These are phyloP conservation scores for Nothophytophthora sp. DNA, from an alignment of 352 stramenopile genomes.

Conservation along the genomic window DNA sequence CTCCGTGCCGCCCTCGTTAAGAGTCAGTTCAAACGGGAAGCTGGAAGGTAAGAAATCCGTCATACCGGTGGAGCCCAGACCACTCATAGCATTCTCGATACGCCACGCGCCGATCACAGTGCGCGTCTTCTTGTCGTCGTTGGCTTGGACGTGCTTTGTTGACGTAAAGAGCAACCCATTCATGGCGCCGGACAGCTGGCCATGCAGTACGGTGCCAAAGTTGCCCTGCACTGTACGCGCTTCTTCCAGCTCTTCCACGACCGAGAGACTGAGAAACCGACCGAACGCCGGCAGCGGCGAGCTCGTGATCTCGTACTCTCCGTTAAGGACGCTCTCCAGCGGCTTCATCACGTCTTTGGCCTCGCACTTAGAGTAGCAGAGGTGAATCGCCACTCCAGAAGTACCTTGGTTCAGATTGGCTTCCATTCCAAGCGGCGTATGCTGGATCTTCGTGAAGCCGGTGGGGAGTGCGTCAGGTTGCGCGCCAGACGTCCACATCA, in stretches of 20 bases:
- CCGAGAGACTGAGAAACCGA: constrained; percentile 62
- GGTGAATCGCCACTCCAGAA: constrained; percentile 67
- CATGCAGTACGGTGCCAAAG: constrained; percentile 76
- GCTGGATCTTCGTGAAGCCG: constrained; percentile 84
- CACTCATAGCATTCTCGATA: constrained; percentile 36
- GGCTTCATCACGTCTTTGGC: constrained; percentile 49
- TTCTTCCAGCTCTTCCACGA: constrained; percentile 52
- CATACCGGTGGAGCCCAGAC: constrained; percentile 39
- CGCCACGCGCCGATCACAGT: constrained; percentile 71
- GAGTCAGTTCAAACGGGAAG: constrained; percentile 65
- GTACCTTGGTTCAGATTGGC: constrained; percentile 87
- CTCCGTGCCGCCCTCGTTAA: constrained; percentile 56
- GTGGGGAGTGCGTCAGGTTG: constrained; percentile 59
- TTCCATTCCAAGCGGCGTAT: constrained; percentile 87
- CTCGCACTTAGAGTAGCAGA: constrained; percentile 73
- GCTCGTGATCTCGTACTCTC: constrained; percentile 75
- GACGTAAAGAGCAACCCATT: constrained; percentile 51
- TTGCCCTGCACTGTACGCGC: constrained; percentile 61
- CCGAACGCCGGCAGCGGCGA: constrained; percentile 38
- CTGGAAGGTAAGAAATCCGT: constrained; percentile 65
- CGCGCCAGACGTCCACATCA: constrained; percentile 77
- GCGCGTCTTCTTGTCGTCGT: constrained; percentile 23
- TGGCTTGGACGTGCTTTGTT: constrained; percentile 23
- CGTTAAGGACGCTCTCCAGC: constrained; percentile 69
- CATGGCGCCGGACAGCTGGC: constrained; percentile 57